A percentile compares a stretch with the other conserved stretches of the same genome.
phyloP scores from a whole-genome alignment of 2,329 filamentous ascomycete species.

The Alternaria arbusti region DNA sequence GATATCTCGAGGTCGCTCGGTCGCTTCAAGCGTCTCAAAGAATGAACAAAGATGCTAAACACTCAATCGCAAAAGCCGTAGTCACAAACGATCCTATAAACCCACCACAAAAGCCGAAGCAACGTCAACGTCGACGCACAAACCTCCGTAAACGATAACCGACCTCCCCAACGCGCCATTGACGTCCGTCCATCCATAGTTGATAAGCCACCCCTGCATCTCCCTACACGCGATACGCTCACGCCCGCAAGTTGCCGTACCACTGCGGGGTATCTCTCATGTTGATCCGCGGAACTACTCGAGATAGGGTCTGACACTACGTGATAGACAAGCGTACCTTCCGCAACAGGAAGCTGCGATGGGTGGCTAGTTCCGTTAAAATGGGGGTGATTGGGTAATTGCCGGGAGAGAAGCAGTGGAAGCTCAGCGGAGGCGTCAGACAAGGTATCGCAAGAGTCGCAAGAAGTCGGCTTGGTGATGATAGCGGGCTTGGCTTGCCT shows the following conservation, averaged over 20 bases:
- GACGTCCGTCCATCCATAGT: constrained; percentile 5
- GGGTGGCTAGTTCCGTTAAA: not conserved
- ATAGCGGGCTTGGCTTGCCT: not conserved
- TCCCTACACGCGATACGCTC: constrained; percentile 2
- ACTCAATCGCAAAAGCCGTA: not conserved
- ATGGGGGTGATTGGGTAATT: constrained; percentile 1
- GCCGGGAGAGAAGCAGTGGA: not conserved
- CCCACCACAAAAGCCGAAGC: not conserved
- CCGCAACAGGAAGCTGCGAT: constrained; percentile 32
- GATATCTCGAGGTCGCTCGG: not conserved
- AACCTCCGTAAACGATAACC: constrained; percentile 7
- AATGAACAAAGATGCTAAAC: not conserved
- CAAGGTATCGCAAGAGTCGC: not conserved
- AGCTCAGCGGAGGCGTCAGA: not conserved
- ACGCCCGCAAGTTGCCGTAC: constrained; percentile 12
- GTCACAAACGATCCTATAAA: not conserved
- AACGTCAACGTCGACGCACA: not conserved
- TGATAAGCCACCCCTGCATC: constrained; percentile 24
- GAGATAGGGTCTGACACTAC: constrained; percentile 19
- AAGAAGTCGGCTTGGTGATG: constrained; percentile 3
- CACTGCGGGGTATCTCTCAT: constrained; percentile 19
- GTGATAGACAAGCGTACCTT: constrained; percentile 18
- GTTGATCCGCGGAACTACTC: constrained; percentile 14
- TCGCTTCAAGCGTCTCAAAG: not conserved
- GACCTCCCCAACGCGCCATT: constrained; percentile 11